phyloP scores from a whole-genome alignment of 805 yeast species.

The Wickerhamiella alocasiicola region DNA sequence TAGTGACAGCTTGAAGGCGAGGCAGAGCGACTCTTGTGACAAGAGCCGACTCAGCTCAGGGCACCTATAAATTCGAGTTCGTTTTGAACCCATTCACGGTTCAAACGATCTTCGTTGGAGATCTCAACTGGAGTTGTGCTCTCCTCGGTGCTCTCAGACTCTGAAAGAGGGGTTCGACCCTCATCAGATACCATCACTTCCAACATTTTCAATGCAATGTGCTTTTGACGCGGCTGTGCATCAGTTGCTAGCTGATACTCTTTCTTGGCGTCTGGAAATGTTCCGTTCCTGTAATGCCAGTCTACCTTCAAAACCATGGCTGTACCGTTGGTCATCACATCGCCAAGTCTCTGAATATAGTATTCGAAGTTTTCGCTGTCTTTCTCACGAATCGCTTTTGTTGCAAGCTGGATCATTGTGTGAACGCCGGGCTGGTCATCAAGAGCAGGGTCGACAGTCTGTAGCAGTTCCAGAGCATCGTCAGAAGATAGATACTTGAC shows the following conservation, averaged over 20 bases:
- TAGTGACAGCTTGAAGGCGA: not conserved
- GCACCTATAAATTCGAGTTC: not conserved
- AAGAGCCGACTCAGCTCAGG: not conserved
- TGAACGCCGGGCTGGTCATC: constrained; percentile 4
- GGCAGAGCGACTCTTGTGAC: not conserved
- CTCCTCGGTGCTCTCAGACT: too few relatives aligned
- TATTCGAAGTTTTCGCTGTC: not conserved
- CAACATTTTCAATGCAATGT: constrained; percentile 17
- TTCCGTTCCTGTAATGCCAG: constrained; percentile 19
- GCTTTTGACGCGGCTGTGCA: not conserved
- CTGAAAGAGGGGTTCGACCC: too few relatives aligned
- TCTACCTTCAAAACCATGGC: constrained; percentile 16
- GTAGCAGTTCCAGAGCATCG: constrained; percentile 8
- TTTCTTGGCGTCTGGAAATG: constrained; percentile 14
- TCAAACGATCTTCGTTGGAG: not conserved
- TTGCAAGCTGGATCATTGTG: constrained; percentile 13
- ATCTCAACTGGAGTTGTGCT: not conserved
- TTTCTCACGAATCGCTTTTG: constrained; percentile 13
- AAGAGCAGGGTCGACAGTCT: not conserved
- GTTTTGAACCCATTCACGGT: not conserved
- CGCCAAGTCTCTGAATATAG: not conserved
- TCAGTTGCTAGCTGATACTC: constrained; percentile 15
- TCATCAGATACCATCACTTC: not conserved
- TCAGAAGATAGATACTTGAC: constrained; percentile 11
- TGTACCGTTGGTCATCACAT: constrained; percentile 11